Percentiles rank a stretch among this genome's conserved stretches.
Evolutionary conservation across 805 yeast species (phyloP).

Genomic region (Lipomyces lipofer): DNA sequence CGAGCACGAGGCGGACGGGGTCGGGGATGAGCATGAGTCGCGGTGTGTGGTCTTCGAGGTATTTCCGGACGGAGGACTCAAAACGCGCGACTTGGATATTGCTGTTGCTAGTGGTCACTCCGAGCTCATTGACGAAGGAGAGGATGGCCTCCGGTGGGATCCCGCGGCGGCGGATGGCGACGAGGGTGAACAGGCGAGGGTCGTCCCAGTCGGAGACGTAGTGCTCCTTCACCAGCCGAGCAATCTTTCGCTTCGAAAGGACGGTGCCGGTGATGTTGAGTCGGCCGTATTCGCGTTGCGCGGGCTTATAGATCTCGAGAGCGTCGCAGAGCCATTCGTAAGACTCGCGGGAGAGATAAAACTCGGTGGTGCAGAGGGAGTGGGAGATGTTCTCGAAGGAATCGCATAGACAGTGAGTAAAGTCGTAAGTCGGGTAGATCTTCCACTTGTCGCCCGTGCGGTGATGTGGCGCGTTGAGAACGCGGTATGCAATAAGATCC

Average conservation of each 20-base stretch:
- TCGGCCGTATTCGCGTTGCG: conserved; percentile 98
- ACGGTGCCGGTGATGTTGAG: conserved; percentile 92
- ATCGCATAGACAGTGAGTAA: conserved; percentile 98
- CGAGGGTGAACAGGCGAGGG: conserved; percentile 93
- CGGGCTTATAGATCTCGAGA: conserved; percentile 93
- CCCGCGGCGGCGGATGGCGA: conserved; percentile 94
- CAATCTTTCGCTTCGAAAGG: conserved; percentile 92
- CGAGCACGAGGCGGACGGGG: conserved; percentile 81
- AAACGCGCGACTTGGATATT: conserved; percentile 88
- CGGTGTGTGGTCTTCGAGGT: conserved; percentile 87
- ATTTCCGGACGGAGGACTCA: conserved; percentile 84
- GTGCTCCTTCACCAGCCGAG: conserved; percentile 78
- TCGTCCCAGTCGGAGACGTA: conserved; percentile 97
- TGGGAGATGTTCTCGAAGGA: conserved; percentile 94
- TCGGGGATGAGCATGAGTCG: conserved; percentile 89
- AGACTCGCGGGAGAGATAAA: conserved; percentile 85
- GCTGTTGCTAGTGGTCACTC: conserved; percentile 92
- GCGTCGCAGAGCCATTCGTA: conserved; percentile 99
- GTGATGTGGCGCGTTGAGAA: conserved; percentile 87
- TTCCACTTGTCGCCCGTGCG: conserved; percentile 98
- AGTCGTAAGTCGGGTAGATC: conserved; percentile 97
- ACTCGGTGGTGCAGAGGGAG: conserved; percentile 95
- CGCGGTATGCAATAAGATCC: conserved; percentile 98
- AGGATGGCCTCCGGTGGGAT: conserved; percentile 98
- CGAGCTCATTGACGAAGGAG: conserved; percentile 88